Percentiles rank a stretch among this genome's conserved stretches.
These are phyloP conservation scores for Psophocarpus tetragonolobus DNA, from an alignment of 306 rosid species.

Conservation along the genomic window DNA sequence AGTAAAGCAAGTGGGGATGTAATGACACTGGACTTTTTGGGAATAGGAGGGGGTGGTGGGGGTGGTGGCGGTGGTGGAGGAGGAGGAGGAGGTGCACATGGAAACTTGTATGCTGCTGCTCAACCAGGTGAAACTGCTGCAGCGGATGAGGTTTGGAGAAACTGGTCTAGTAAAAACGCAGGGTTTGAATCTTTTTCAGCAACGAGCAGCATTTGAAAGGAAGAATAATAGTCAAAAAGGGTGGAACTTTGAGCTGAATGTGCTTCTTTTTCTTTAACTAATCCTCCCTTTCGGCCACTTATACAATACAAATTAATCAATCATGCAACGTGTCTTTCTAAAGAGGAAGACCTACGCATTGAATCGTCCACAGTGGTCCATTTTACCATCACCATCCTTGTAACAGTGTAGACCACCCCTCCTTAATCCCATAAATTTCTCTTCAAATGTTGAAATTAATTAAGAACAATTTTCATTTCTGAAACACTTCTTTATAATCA, in stretches of 20 bases:
- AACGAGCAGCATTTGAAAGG: conserved; percentile 44
- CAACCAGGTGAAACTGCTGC: conserved; percentile 39
- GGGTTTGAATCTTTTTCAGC: conserved; percentile 61
- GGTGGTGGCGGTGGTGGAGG: conserved; percentile 44
- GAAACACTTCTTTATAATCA: neutral
- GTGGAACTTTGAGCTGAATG: neutral
- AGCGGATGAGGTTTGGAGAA: conserved; percentile 55
- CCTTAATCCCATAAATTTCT: neutral
- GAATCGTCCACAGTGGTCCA: conserved; percentile 25
- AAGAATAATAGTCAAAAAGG: neutral
- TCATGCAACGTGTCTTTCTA: conserved; percentile 14
- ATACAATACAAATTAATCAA: neutral
- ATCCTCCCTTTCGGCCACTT: conserved; percentile 1
- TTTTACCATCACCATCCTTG: conserved; percentile 7
- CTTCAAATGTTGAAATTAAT: neutral
- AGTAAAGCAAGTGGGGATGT: conserved; percentile 46
- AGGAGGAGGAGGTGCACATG: conserved; percentile 36
- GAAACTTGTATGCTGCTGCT: conserved; percentile 41
- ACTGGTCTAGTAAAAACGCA: conserved; percentile 49
- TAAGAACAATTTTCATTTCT: neutral
- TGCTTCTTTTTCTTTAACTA: neutral
- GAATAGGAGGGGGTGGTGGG: conserved; percentile 51
- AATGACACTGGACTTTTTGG: conserved; percentile 78
- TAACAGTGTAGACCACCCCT: conserved; percentile 2
- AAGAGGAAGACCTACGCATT: conserved; percentile 28